These are phyloP conservation scores for Gonium pectorale DNA, from an alignment of 139 green algal genomes.

Conservation along the genomic window DNA sequence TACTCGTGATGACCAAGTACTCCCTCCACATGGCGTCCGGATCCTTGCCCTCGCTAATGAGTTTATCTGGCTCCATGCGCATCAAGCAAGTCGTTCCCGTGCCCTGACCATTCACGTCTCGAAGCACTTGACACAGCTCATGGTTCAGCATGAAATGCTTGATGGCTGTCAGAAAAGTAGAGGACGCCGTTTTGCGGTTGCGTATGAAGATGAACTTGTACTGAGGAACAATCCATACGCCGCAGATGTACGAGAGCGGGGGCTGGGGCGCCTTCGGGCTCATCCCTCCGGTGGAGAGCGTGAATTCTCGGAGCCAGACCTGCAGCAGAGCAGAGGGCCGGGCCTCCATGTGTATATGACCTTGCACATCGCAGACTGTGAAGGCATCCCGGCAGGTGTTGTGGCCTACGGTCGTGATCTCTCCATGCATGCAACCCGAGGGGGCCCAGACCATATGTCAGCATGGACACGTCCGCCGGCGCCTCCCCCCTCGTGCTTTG, in stretches of 20 bases:
- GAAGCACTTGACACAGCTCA: background rate
- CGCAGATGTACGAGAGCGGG: constrained; percentile 37
- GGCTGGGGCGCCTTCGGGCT: no score
- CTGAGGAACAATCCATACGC: constrained; percentile 1
- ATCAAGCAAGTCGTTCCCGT: background rate
- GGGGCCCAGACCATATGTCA: no score
- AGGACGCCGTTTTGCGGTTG: constrained; percentile 44
- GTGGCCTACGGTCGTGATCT: no score
- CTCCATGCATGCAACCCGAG: no score
- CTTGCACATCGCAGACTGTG: no score
- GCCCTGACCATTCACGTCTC: no score
- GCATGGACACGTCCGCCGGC: no score
- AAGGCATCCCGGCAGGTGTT: no score
- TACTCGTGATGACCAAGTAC: constrained; percentile 24
- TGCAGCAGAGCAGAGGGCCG: background rate
- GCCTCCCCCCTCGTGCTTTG: no score
- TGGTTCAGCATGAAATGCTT: constrained; percentile 22
- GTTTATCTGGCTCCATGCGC: constrained; percentile 6
- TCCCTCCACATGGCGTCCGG: constrained; percentile 17
- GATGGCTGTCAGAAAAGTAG: constrained; percentile 29
- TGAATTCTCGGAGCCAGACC: background rate
- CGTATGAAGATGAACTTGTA: constrained; percentile 47
- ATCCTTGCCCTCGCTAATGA: background rate
- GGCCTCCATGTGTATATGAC: no score
- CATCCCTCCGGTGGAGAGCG: no score